phyloP scores from a whole-genome alignment of 2,329 filamentous ascomycete genomes.

The Huntiella bhutanensis region DNA sequence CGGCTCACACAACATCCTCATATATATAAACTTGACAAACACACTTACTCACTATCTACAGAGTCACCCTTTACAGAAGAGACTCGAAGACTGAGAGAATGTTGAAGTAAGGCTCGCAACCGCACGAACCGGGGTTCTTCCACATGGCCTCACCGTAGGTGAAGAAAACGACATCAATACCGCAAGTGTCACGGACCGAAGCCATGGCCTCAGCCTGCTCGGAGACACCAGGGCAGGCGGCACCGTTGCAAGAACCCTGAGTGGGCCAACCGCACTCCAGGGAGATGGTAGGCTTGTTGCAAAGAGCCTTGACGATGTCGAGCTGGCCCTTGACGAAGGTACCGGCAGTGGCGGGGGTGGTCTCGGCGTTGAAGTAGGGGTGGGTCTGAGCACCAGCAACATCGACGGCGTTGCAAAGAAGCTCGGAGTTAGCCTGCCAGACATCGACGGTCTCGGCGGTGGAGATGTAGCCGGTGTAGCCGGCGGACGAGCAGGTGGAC shows the following conservation, averaged over 20 bases:
- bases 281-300: constrained; percentile 60
- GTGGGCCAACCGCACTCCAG: constrained; percentile 85
- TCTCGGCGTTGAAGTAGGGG: constrained; percentile 72
- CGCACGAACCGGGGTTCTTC: constrained; percentile 53
- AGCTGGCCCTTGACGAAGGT: constrained; percentile 59
- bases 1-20: too few species aligned
- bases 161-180: constrained; percentile 61
- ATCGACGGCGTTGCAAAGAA: constrained; percentile 57
- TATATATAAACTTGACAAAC: neutral
- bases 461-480: constrained; percentile 59
- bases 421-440: constrained; percentile 43
- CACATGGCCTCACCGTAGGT: constrained; percentile 61
- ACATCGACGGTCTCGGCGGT: constrained; percentile 72
- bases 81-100: constrained; percentile 17
- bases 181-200: constrained; percentile 46
- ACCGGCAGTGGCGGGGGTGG: constrained; percentile 47
- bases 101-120: constrained; percentile 70
- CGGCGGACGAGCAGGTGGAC: constrained; percentile 37
- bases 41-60: neutral
- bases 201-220: constrained; percentile 58
- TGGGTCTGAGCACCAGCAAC: constrained; percentile 75
- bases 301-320: constrained; percentile 47
- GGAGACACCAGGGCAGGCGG: constrained; percentile 43
- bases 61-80: neutral
- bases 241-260: constrained; percentile 48